Conservation (phyloP, 768 basidiomycete genomes). For the Lactarius akahatsu region DNA sequence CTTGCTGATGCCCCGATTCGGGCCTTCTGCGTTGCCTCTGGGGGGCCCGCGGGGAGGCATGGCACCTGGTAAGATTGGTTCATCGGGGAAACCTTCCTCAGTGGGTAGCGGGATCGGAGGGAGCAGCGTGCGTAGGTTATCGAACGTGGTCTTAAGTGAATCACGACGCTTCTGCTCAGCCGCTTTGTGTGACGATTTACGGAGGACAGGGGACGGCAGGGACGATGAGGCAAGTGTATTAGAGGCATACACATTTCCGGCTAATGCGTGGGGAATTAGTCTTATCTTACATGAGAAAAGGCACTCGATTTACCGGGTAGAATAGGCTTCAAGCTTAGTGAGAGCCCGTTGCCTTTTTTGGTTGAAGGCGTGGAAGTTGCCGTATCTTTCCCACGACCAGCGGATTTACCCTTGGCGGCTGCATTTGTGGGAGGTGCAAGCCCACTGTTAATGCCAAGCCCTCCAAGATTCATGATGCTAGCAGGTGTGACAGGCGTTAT, state of each 20-base stretch:
- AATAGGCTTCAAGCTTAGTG: conserved; percentile 60
- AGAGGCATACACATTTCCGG: conserved; percentile 37
- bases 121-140: conserved; percentile 76
- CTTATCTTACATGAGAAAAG: conserved; percentile 19
- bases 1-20: conserved; percentile 93
- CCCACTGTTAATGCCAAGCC: conserved; percentile 52
- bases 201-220: conserved; percentile 41
- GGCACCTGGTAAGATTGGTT: conserved; percentile 81
- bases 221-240: conserved; percentile 32
- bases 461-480: conserved; percentile 86
- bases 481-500: conserved; percentile 85
- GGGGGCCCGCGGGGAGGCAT: conserved; percentile 89
- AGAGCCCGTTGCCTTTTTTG: conserved; percentile 36
- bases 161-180: conserved; percentile 98
- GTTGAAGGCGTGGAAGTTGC: conserved; percentile 20
- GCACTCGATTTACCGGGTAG: conserved; percentile 56
- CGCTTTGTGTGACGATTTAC: conserved; percentile 88
- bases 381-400: conserved; percentile 23
- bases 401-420: conserved; percentile 26
- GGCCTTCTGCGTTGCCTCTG: conserved; percentile 82
- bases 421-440: conserved; percentile 37
- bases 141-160: conserved; percentile 91
- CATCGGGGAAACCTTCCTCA: conserved; percentile 66
- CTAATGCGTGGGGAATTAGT: conserved; percentile 31
- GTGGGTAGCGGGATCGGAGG: conserved; percentile 86